Percentiles rank a stretch among this genome's conserved stretches.
phyloP scores from a whole-genome alignment of 495 filamentous ascomycete species.

The Talaromyces nanjingensis region DNA sequence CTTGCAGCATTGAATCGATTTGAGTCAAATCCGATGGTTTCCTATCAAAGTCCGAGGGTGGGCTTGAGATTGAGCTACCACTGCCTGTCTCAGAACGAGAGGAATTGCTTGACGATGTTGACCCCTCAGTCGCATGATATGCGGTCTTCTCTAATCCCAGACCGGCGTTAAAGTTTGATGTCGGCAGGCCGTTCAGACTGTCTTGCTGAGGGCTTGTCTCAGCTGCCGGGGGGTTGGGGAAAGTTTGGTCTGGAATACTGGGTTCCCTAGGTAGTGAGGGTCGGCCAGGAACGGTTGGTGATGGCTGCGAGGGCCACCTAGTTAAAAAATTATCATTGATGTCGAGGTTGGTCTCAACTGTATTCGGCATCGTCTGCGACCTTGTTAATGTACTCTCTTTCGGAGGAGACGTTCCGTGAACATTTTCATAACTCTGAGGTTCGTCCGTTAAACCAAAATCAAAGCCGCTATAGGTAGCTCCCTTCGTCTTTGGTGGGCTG shows the following conservation, averaged over 20 bases:
- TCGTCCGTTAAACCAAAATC: constrained; percentile 12
- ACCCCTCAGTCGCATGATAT: constrained; percentile 59
- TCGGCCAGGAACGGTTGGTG: constrained; percentile 4
- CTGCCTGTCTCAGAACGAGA: constrained; percentile 55
- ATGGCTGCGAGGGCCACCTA: constrained; percentile 10
- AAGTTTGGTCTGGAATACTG: constrained; percentile 11
- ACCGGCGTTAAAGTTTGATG: constrained; percentile 35
- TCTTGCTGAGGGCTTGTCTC: constrained; percentile 1
- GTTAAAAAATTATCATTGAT: not conserved
- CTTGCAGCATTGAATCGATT: constrained; percentile 31
- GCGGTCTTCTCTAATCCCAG: constrained; percentile 42
- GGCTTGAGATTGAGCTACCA: constrained; percentile 65
- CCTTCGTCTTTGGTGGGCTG: constrained; percentile 16
- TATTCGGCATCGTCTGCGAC: constrained; percentile 1
- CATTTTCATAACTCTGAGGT: constrained; percentile 1
- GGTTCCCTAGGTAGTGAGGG: constrained; percentile 11
- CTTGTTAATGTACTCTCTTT: not conserved
- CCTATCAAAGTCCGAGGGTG: constrained; percentile 33
- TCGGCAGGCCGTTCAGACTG: constrained; percentile 18
- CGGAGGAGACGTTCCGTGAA: not conserved
- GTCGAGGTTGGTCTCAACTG: not conserved
- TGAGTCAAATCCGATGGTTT: constrained; percentile 28
- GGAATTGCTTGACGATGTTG: constrained; percentile 63
- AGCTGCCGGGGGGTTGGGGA: not conserved
- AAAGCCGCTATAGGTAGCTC: constrained; percentile 20